Conservation (phyloP, 805 yeast genomes). For the Saccharomycopsis schoenii region DNA sequence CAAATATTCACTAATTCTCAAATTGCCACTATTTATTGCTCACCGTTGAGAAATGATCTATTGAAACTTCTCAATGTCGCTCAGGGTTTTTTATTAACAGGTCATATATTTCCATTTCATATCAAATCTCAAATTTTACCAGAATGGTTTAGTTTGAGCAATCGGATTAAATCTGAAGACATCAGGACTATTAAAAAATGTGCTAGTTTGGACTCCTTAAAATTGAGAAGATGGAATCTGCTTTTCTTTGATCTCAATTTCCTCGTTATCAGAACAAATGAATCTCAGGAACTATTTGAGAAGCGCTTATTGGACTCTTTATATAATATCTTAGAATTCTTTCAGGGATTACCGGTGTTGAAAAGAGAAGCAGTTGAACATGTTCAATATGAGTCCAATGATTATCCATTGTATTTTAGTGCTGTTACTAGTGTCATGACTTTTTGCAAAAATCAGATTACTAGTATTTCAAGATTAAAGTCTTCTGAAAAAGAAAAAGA, state of each 20-base stretch:
- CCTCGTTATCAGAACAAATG: conserved; percentile 58
- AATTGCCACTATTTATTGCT: conserved; percentile 51
- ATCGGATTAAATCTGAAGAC: background rate
- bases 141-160: background rate
- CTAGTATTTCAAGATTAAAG: conserved; percentile 28
- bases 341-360: conserved; percentile 71
- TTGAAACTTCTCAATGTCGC: conserved; percentile 52
- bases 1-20: conserved; percentile 75
- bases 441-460: conserved; percentile 45
- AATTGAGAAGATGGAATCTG: conserved; percentile 70
- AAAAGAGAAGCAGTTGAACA: conserved; percentile 70
- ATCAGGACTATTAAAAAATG: background rate
- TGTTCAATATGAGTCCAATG: conserved; percentile 84
- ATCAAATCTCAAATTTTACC: conserved; percentile 25
- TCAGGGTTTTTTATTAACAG: conserved; percentile 50
- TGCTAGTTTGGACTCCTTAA: conserved; percentile 34
- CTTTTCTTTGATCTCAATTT: conserved; percentile 73
- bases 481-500: background rate
- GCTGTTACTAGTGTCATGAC: conserved; percentile 54
- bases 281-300: conserved; percentile 36
- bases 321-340: conserved; percentile 53
- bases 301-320: conserved; percentile 44
- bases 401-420: conserved; percentile 39
- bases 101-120: conserved; percentile 34
- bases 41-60: conserved; percentile 38